Evolutionary conservation across 257 asterid genomes (phyloP), one percentile per base, ranked within the genome.

Genomic region (Solanum dulcamara): DNA sequence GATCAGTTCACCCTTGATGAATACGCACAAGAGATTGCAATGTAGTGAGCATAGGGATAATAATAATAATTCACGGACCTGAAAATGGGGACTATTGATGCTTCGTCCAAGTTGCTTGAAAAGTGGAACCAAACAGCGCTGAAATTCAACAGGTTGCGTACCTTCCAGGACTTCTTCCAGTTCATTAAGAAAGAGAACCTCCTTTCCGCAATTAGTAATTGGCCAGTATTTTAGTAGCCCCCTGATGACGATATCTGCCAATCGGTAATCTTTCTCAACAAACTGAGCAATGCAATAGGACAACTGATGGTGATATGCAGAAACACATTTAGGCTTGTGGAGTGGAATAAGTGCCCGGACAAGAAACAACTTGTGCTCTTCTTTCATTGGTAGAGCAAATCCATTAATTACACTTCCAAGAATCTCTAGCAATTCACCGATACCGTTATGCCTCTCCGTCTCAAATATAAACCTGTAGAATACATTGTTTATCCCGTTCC

Each of bases 191-290:
- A 94, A 94, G 86, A 94, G 96, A 86, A 96, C 97, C 89, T 94
- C 97, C 91, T 96, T 96, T 74, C 92, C 95, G 66, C 97, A 94
- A 86, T 92, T 96, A 81, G 97, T 96, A 51, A 96, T 85, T 13
- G 99, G 99, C 99, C 99, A 94, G 83, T 91, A 96, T 90, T 92
- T 96, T 81, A 96, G 90, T 87, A 94, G 60, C 17, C 99, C 98
- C 89, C 85, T 88, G 67, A 94, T 92, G 88, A 92, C 97, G 80
- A 85, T 89, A 91, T 92, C 96, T 5, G 97, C 96, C 90, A 96
- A 87, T 87, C 98, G 89, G 86, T 89, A 92, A 88, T 95, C 97
- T 89, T 95, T 95, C 93, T 94, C 99, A 12, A 95, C 99, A 86
- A 92, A 95, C 86, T 93, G 98, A 1, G 92, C 91, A 82, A 92